A percentile compares a stretch with the other conserved stretches of the same genome.
phyloP scores from a whole-genome alignment of 768 basidiomycete species.

The Rubroboletus pulcherrimus region DNA sequence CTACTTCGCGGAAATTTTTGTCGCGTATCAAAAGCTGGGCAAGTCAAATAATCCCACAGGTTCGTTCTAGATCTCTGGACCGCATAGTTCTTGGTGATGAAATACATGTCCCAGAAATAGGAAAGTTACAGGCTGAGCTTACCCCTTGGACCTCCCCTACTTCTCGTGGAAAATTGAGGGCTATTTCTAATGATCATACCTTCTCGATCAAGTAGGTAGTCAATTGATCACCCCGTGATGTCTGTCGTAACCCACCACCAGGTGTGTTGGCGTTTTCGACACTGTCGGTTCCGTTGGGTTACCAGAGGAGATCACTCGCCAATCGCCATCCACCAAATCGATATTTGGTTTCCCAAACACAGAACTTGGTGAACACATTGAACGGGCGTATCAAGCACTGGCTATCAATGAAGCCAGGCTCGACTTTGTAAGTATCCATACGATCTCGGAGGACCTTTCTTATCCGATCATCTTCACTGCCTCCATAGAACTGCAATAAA shows the following conservation, averaged over 20 bases:
- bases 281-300: constrained; percentile 73
- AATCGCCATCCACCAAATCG: constrained; percentile 40
- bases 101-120: constrained; percentile 30
- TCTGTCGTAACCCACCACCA: constrained; percentile 20
- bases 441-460: not conserved
- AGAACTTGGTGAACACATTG: constrained; percentile 57
- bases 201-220: constrained; percentile 61
- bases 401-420: constrained; percentile 63
- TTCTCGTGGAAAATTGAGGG: constrained; percentile 53
- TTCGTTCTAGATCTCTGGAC: constrained; percentile 18
- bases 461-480: not conserved
- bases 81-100: not conserved
- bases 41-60: constrained; percentile 47
- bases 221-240: not conserved
- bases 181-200: constrained; percentile 39
- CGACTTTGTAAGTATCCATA: constrained; percentile 54
- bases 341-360: constrained; percentile 67
- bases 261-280: constrained; percentile 72
- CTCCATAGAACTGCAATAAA: constrained; percentile 52
- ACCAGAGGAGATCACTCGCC: constrained; percentile 57
- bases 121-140: constrained; percentile 41
- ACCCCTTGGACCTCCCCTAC: constrained; percentile 50
- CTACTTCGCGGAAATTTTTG: constrained; percentile 60
- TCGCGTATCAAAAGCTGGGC: constrained; percentile 58
- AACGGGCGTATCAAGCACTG: constrained; percentile 64